Conservation (phyloP, 73 alveolate genomes). For the Symbiodinium natans region DNA sequence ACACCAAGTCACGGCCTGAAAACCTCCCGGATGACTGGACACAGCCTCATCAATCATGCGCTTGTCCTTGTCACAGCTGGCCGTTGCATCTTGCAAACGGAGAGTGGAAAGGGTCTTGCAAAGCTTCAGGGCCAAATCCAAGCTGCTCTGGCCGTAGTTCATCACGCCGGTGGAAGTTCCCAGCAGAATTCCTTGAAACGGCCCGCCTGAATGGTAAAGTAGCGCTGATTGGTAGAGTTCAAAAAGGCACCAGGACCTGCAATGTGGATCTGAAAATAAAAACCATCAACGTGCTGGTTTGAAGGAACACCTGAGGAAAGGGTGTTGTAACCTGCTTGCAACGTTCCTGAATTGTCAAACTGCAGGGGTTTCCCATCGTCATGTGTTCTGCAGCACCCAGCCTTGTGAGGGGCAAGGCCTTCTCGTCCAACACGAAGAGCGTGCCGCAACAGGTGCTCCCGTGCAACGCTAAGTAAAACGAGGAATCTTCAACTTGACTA, state of each 20-base stretch:
- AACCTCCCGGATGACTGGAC: constrained; percentile 31
- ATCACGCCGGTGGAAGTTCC: constrained; percentile 37
- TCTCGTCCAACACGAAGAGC: constrained; percentile 31
- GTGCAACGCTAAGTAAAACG: constrained; percentile 30
- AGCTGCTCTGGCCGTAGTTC: constrained; percentile 58
- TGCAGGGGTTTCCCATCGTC: no score
- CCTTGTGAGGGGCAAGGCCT: constrained; percentile 24
- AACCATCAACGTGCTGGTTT: no score
- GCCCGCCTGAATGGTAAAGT: not conserved
- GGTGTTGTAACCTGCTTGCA: no score
- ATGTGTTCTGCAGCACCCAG: no score
- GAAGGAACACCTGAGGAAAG: no score
- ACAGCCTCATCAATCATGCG: constrained; percentile 13
- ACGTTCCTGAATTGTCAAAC: no score
- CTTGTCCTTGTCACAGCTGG: constrained; percentile 22
- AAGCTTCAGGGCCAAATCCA: constrained; percentile 40
- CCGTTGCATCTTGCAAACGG: constrained; percentile 28
- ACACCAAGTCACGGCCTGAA: constrained; percentile 5
- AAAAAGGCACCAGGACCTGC: constrained; percentile 49
- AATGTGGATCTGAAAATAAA: no score
- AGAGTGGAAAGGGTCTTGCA: constrained; percentile 23
- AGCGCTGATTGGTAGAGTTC: constrained; percentile 31
- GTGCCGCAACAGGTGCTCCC: not conserved
- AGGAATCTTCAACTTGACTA: not conserved
- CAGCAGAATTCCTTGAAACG: constrained; percentile 10